A percentile compares a stretch with the other conserved stretches of the same genome.
These are phyloP conservation scores for Pseudoperonospora humuli DNA, from an alignment of 352 stramenopile genomes.

Conservation along the genomic window DNA sequence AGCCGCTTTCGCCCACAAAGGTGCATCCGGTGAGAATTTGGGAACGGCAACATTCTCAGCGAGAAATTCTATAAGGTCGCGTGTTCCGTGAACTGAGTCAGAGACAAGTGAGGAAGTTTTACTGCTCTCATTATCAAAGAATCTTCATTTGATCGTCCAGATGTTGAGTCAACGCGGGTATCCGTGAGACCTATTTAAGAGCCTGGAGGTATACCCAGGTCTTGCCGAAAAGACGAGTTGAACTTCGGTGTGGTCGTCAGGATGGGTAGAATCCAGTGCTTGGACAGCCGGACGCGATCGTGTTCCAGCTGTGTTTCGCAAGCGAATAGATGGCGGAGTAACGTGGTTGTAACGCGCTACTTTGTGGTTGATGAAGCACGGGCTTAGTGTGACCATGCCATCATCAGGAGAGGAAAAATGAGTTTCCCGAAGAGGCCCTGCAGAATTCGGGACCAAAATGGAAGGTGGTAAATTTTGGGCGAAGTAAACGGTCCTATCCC, in stretches of 20 bases:
- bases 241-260: not conserved
- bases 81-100: too few relatives aligned
- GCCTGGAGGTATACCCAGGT: too few relatives aligned
- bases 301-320: not conserved
- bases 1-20: not conserved
- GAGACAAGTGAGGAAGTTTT: not conserved
- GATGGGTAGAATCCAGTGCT: not conserved
- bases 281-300: too few relatives aligned
- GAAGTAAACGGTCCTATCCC: not conserved
- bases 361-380: not conserved
- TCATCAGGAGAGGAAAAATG: not conserved
- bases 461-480: not conserved
- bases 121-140: too few relatives aligned
- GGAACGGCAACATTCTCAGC: not conserved
- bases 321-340: not conserved
- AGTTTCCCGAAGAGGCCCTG: not conserved
- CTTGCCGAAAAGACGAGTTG: too few relatives aligned
- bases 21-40: not conserved
- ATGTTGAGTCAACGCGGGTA: too few relatives aligned
- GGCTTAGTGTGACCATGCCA: not conserved
- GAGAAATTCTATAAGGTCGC: not conserved
- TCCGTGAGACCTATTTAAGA: too few relatives aligned
- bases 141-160: too few relatives aligned
- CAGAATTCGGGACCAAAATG: not conserved
- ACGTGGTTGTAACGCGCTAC: not conserved